A percentile compares a stretch with the other conserved stretches of the same genome.
phyloP scores from a whole-genome alignment of 495 filamentous ascomycete genomes.

The Aspergillus sparsus region DNA sequence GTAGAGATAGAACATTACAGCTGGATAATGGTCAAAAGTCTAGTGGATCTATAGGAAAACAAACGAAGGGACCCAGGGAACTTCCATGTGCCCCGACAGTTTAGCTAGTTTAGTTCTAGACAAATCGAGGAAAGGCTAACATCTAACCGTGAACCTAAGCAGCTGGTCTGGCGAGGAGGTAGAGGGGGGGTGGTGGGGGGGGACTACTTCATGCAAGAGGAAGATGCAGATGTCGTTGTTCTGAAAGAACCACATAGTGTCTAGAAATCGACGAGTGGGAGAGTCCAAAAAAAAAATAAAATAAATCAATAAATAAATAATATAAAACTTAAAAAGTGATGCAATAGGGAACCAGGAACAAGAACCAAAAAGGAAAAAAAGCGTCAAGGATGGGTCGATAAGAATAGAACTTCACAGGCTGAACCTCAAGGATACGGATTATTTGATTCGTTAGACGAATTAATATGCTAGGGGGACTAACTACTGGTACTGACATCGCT shows the following conservation, averaged over 20 bases:
- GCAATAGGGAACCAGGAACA: too few relatives aligned
- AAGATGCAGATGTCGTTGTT: constrained; percentile 4
- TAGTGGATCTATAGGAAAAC: constrained; percentile 29
- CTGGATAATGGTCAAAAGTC: constrained; percentile 28
- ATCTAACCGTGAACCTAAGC: constrained; percentile 24
- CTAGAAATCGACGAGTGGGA: neutral
- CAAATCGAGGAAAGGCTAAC: constrained; percentile 13
- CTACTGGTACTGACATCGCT: neutral
- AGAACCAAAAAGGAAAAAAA: neutral
- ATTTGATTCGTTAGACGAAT: neutral
- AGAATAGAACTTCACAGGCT: constrained; percentile 12
- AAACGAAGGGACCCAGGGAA: constrained; percentile 16
- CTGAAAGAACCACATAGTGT: neutral
- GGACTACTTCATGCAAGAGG: constrained; percentile 14
- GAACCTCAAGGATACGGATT: neutral
- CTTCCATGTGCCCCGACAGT: constrained; percentile 21
- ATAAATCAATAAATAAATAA: constrained; percentile 5
- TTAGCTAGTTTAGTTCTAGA: constrained; percentile 13
- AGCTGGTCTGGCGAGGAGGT: constrained; percentile 19
- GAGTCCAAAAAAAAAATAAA: constrained; percentile 8
- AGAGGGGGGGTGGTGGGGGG: constrained; percentile 11
- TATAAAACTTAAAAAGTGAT: neutral
- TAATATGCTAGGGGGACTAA: neutral
- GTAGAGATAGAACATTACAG: constrained; percentile 30
- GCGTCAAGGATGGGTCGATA: neutral